Percentiles rank a stretch among this genome's conserved stretches.
phyloP scores from a whole-genome alignment of 208 protist genomes.

The Leishmania arabica region DNA sequence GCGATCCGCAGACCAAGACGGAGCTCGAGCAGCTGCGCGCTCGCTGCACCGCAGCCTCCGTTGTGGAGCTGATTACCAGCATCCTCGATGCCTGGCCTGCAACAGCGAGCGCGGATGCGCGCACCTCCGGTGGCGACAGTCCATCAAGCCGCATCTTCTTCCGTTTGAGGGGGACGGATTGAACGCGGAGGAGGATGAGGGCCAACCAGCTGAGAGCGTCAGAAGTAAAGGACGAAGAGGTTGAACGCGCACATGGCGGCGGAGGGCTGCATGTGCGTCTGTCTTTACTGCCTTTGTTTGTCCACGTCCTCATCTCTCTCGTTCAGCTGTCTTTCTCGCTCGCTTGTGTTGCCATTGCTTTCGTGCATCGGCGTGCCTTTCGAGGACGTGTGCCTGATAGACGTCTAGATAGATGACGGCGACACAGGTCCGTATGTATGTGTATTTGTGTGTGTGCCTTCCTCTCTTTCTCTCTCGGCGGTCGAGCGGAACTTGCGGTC shows the following conservation, averaged over 20 bases:
- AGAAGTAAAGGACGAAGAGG: not conserved
- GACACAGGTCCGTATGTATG: not conserved
- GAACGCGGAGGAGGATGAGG: not conserved
- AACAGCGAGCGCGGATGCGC: not conserved
- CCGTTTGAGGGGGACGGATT: conserved; percentile 68
- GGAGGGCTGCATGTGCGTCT: not conserved
- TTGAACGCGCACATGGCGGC: too few relatives aligned
- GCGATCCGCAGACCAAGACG: conserved; percentile 40
- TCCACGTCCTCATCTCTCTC: not conserved
- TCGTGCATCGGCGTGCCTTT: not conserved
- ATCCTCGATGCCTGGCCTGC: conserved; percentile 40
- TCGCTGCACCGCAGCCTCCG: conserved; percentile 37
- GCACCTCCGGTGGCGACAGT: conserved; percentile 8
- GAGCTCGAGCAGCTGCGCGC: conserved; percentile 46
- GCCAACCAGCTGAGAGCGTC: not conserved
- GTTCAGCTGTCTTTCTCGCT: not conserved
- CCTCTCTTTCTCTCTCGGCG: not conserved
- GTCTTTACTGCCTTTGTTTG: not conserved
- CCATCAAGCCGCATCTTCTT: conserved; percentile 60
- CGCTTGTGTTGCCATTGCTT: not conserved
- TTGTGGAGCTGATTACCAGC: conserved; percentile 57
- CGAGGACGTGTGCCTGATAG: not conserved
- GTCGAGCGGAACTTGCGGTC: not conserved
- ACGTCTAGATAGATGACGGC: not conserved
- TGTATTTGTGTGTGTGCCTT: not conserved